Evolutionary conservation across 2,329 filamentous ascomycete species (phyloP), one percentile per base, ranked within the genome.

Genomic region (Incumbomyces delicatus): DNA sequence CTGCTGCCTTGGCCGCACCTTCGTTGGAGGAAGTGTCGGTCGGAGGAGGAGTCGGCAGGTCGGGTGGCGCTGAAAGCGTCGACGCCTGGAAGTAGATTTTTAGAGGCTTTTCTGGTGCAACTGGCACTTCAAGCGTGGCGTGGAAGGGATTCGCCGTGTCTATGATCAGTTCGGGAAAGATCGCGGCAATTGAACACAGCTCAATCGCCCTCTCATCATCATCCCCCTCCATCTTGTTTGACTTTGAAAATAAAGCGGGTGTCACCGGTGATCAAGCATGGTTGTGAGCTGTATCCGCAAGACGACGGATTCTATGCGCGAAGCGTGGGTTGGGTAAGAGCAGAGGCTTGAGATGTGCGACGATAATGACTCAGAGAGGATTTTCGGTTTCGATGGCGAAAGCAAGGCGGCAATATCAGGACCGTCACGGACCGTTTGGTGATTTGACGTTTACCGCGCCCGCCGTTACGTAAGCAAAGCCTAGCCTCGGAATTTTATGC

Each of bases 171-270:
- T 83, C 78, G 1, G 78, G 78, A 50, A 71, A 83, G 47, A 83
- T 83, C 41, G 78, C 77, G 37, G 71, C 68, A 48, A 83, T 71
- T 18, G 77, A 72, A 8, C 68, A 71, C 39, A 82, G 65, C 62
- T 83, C 78, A 54, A 79, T 71, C 27, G 69, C 67, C 51, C 78
- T 72, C 54, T 81, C 78, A 58, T 81, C 77, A 44, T 60, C 55
- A 53, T 68, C 66, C 8, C 8, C 22, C 41, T 63, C 60, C 66
- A 69, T 67, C 42, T 32, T 34, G 5, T 27, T 5, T 27, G 22
- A 8, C 22, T 45, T n/a, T 2, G 33, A 40, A 50, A 41, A 41
- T 44, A 7, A 38, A 41, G 31, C 45, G 45, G 29, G 18, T 36
- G 45, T 41, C 44, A 40, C 36, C 39, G 45, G 20, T 48, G 37